A percentile compares a stretch with the other conserved stretches of the same genome.
These are phyloP conservation scores for Aspergillus haitiensis DNA, from an alignment of 495 filamentous ascomycete genomes.

Conservation along the genomic window DNA sequence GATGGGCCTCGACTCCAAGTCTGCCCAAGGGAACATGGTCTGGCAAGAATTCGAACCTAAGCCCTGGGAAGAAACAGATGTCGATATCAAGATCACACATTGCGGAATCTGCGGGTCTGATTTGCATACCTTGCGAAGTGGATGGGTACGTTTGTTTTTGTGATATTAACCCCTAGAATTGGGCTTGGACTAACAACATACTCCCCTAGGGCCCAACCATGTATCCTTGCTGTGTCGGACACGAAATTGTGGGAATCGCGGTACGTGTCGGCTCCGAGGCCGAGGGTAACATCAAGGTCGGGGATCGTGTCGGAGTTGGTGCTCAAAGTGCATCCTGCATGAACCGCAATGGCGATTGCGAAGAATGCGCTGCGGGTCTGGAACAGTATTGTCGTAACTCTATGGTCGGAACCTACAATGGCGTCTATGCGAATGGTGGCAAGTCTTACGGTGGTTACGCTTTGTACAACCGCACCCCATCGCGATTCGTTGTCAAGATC, in stretches of 20 bases:
- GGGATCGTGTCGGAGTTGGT: slow-evolving; percentile 81
- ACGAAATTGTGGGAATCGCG: slow-evolving; percentile 74
- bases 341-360: slow-evolving; percentile 53
- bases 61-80: slow-evolving; percentile 69
- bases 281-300: slow-evolving; percentile 60
- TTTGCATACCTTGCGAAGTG: slow-evolving; percentile 64
- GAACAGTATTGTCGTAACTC: slow-evolving; percentile 62
- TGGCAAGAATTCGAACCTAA: slow-evolving; percentile 74
- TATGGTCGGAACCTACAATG: slow-evolving; percentile 39
- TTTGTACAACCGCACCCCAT: slow-evolving; percentile 63
- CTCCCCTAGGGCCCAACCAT: slow-evolving; percentile 39
- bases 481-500: slow-evolving; percentile 73
- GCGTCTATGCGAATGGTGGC: slow-evolving; percentile 38
- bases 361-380: slow-evolving; percentile 56
- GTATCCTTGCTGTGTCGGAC: slow-evolving; percentile 69
- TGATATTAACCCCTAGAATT: not conserved
- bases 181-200: slow-evolving; percentile 5
- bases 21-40: slow-evolving; percentile 64
- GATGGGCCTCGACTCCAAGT: slow-evolving; percentile 56
- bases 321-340: slow-evolving; percentile 68
- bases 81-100: slow-evolving; percentile 43
- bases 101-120: slow-evolving; percentile 48
- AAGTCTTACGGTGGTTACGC: slow-evolving; percentile 65
- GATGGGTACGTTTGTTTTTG: slow-evolving; percentile 51
- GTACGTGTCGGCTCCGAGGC: slow-evolving; percentile 70